phyloP scores from a whole-genome alignment of 1,139 yeast species.

The Candida albicans region DNA sequence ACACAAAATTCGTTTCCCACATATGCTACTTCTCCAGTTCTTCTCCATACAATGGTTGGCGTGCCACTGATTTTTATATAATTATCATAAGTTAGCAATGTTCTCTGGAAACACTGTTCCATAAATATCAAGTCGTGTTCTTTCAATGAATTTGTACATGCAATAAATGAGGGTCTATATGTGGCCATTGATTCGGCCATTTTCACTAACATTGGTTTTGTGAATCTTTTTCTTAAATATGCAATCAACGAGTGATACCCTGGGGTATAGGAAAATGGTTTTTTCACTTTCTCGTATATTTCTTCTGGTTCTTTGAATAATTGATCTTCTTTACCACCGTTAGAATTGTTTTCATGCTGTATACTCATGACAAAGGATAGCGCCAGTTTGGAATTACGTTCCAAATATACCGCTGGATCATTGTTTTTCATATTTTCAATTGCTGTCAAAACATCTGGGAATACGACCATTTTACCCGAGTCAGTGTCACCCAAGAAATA shows the following conservation, averaged over 20 bases:
- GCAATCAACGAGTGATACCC: conserved; percentile 83
- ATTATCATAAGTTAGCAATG: conserved; percentile 83
- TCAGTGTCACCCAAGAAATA: conserved; percentile 55
- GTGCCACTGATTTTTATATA: conserved; percentile 85
- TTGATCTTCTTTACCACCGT: conserved; percentile 15
- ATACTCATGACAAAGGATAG: conserved; percentile 58
- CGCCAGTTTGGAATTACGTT: conserved; percentile 42
- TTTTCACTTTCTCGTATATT: conserved; percentile 69
- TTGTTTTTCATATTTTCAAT: conserved; percentile 42
- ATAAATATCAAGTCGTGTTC: conserved; percentile 91
- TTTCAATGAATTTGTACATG: conserved; percentile 83
- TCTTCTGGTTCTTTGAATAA: conserved; percentile 70
- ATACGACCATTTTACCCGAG: conserved; percentile 33
- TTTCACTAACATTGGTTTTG: conserved; percentile 66
- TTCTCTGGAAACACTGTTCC: conserved; percentile 95
- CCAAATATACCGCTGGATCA: conserved; percentile 44
- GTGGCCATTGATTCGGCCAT: conserved; percentile 90
- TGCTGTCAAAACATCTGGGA: conserved; percentile 57
- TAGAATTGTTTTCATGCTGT: conserved; percentile 36
- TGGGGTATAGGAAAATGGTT: conserved; percentile 85
- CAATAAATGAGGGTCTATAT: conserved; percentile 88
- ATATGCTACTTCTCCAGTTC: conserved; percentile 93
- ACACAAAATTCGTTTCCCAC: conserved; percentile 91
- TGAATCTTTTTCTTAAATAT: conserved; percentile 71
- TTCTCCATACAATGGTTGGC: conserved; percentile 92